Conservation (phyloP, 169 alveolate genomes). For the Amoebophrya sp. region DNA sequence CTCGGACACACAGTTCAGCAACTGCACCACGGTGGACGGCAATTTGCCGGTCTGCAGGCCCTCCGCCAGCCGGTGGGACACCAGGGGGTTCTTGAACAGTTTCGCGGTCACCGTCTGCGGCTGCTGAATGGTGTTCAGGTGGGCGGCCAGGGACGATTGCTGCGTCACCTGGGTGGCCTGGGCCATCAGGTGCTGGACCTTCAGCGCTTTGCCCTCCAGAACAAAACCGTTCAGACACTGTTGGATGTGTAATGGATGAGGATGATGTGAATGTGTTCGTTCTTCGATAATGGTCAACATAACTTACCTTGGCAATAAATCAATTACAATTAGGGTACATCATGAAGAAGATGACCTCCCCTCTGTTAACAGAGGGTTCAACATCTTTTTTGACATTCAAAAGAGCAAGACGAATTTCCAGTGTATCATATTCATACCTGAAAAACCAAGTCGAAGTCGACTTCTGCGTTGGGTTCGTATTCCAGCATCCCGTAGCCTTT, state of each 20-base stretch:
- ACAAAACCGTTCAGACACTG: neutral
- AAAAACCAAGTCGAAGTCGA: neutral
- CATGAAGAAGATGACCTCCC: no score
- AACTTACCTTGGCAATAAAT: no score
- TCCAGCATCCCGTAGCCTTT: neutral
- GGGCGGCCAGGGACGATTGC: neutral
- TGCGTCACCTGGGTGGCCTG: neutral
- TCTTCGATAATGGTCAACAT: no score
- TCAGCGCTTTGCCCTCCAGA: neutral
- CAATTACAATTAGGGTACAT: no score
- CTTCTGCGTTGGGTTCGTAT: neutral
- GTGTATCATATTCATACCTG: no score
- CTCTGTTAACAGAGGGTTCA: no score
- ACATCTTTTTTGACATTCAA: no score
- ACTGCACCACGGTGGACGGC: neutral
- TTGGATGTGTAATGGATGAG: no score
- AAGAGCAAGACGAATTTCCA: no score
- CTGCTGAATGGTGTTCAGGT: neutral
- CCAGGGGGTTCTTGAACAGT: neutral
- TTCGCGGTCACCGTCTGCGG: neutral
- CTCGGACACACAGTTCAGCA: neutral
- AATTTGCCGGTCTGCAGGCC: neutral
- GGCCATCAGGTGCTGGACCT: constrained; percentile 16
- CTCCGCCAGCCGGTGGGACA: neutral
- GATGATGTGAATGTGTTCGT: no score